phyloP scores from a whole-genome alignment of 164 flowering plant species.

The Hamamelis virginiana region DNA sequence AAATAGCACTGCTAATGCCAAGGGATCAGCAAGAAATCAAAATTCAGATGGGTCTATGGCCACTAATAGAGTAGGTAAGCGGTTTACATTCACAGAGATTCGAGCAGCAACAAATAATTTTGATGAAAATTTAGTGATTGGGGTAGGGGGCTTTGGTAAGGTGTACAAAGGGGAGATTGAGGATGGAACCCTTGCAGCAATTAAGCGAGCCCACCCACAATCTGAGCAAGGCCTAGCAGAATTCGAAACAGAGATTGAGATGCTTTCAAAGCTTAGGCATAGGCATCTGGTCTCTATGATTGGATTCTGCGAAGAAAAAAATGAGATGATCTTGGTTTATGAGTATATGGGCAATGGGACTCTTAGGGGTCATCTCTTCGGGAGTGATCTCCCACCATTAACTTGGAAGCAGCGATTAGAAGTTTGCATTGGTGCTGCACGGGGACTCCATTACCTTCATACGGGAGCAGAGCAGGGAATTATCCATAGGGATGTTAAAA shows the following conservation, averaged over 20 bases:
- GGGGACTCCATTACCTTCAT: constrained; percentile 82
- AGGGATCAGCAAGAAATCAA: constrained; percentile 25
- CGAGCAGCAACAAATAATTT: constrained; percentile 66
- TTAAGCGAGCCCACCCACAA: constrained; percentile 64
- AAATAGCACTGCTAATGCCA: constrained; percentile 41
- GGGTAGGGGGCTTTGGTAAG: constrained; percentile 78
- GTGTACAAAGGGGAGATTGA: constrained; percentile 72
- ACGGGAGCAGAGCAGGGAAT: constrained; percentile 67
- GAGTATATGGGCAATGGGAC: constrained; percentile 83
- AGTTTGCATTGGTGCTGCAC: constrained; percentile 66
- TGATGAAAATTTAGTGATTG: constrained; percentile 66
- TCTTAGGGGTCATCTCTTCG: constrained; percentile 65
- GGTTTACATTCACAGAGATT: constrained; percentile 61
- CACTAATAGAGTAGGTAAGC: constrained; percentile 49
- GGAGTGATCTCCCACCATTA: constrained; percentile 50
- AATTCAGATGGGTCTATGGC: constrained; percentile 33
- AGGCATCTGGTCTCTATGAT: constrained; percentile 72
- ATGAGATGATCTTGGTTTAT: constrained; percentile 76
- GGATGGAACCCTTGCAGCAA: constrained; percentile 51
- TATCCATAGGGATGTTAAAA: constrained; percentile 76
- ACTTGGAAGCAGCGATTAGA: constrained; percentile 71
- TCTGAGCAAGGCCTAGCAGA: constrained; percentile 71
- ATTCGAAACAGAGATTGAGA: constrained; percentile 73
- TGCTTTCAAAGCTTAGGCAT: constrained; percentile 78
- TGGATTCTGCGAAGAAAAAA: constrained; percentile 71